These are phyloP conservation scores for Xylaria castorea DNA, from an alignment of 495 filamentous ascomycete genomes.

Conservation along the genomic window DNA sequence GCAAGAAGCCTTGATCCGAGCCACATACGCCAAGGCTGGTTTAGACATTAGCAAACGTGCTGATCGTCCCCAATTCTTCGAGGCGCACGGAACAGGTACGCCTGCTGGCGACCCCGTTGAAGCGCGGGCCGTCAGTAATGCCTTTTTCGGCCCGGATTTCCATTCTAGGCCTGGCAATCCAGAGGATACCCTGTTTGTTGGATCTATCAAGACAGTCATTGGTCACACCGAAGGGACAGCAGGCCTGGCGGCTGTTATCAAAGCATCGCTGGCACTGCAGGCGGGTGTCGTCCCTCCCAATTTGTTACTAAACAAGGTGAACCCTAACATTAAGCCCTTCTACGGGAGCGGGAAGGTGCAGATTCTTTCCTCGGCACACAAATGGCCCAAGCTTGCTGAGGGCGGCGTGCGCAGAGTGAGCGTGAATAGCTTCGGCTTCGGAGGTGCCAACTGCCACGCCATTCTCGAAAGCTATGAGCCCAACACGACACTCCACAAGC, in stretches of 20 bases:
- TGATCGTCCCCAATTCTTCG: conserved; percentile 19
- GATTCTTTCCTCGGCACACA: too few relatives aligned
- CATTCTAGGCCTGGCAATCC: background rate
- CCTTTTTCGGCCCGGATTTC: background rate
- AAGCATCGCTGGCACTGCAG: conserved; percentile 54
- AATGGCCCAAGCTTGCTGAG: background rate
- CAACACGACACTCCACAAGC: background rate
- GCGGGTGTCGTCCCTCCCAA: conserved; percentile 40
- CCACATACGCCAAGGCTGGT: background rate
- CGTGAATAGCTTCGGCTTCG: conserved; percentile 37
- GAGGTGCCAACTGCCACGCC: conserved; percentile 41
- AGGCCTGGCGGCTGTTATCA: conserved; percentile 55
- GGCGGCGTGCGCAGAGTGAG: conserved; percentile 2
- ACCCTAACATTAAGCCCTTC: conserved; percentile 34
- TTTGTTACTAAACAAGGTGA: conserved; percentile 49
- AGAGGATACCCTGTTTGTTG: conserved; percentile 41
- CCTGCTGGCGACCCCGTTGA: conserved; percentile 49
- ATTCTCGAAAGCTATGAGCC: conserved; percentile 12
- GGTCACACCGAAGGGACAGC: conserved; percentile 55
- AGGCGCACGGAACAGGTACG: conserved; percentile 29
- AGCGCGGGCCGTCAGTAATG: conserved; percentile 31
- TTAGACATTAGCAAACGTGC: background rate
- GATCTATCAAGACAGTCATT: conserved; percentile 56
- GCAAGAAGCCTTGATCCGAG: conserved; percentile 52
- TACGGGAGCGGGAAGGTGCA: background rate